A percentile compares a stretch with the other conserved stretches of the same genome.
phyloP scores from a whole-genome alignment of 2,329 filamentous ascomycete genomes.

The Ophiostoma australiae region DNA sequence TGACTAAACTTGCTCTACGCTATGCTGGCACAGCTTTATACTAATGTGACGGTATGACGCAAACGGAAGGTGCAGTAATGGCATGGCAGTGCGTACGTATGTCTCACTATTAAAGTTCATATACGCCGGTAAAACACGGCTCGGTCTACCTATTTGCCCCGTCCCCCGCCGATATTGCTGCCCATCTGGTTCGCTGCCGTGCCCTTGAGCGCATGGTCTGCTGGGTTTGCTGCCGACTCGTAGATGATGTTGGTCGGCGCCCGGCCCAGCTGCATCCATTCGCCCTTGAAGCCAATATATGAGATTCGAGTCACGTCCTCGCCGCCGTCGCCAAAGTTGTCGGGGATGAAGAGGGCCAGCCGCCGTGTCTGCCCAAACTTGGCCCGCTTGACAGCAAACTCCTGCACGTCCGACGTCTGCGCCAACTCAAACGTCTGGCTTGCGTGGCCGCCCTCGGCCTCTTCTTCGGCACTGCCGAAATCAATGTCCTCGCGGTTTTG shows the following conservation, averaged over 20 bases:
- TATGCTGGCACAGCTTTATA: background rate
- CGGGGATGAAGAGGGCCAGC: slow-evolving; percentile 80
- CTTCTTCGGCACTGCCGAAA: slow-evolving; percentile 68
- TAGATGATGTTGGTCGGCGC: slow-evolving; percentile 85
- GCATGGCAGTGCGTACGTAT: background rate
- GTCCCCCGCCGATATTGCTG: slow-evolving; percentile 47
- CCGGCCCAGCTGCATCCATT: slow-evolving; percentile 81
- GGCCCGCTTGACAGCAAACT: slow-evolving; percentile 81
- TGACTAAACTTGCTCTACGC: background rate
- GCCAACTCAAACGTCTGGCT: slow-evolving; percentile 69
- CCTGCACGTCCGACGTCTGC: slow-evolving; percentile 76
- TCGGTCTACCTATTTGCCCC: background rate
- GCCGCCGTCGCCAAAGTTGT: slow-evolving; percentile 77
- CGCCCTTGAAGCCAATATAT: slow-evolving; percentile 89
- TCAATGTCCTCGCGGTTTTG: slow-evolving; percentile 84
- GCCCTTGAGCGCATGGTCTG: slow-evolving; percentile 70
- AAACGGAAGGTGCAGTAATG: background rate
- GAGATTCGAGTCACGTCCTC: slow-evolving; percentile 73
- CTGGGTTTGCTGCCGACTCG: slow-evolving; percentile 87
- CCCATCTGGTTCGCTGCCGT: slow-evolving; percentile 52
- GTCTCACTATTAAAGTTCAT: background rate
- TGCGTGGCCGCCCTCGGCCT: slow-evolving; percentile 46
- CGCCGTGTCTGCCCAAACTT: slow-evolving; percentile 81
- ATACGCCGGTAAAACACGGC: background rate
- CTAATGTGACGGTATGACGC: background rate